Evolutionary conservation across 2,329 filamentous ascomycete species (phyloP).

Genomic region (Penicillium psychrosexuale): DNA sequence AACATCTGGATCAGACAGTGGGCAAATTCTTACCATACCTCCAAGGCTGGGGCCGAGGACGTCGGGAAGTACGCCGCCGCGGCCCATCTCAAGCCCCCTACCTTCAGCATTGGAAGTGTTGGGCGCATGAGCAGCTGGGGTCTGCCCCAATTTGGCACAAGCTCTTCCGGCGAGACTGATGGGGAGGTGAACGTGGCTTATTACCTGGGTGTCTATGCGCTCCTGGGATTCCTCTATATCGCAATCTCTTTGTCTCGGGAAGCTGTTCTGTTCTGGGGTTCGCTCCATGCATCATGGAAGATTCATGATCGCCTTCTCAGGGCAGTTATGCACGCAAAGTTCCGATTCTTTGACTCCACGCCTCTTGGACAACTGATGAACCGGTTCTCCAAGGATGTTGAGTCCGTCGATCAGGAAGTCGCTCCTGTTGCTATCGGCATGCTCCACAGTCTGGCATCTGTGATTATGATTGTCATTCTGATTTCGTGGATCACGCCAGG

Average conservation of each 20-base stretch:
- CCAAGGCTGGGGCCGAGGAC: constrained; percentile 33
- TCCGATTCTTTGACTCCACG: constrained; percentile 96
- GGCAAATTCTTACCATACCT: constrained; percentile 78
- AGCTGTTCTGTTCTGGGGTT: constrained; percentile 86
- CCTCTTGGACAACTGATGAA: constrained; percentile 97
- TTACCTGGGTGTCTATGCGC: constrained; percentile 78
- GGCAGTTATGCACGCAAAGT: constrained; percentile 80
- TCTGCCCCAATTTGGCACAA: constrained; percentile 28
- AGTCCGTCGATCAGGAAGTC: constrained; percentile 92
- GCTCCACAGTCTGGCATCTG: constrained; percentile 62
- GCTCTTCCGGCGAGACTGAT: constrained; percentile 16
- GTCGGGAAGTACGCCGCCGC: constrained; percentile 43
- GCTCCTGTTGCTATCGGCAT: constrained; percentile 82
- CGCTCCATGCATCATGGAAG: constrained; percentile 78
- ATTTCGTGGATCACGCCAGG: constrained; percentile 87
- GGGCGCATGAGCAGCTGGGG: constrained; percentile 33
- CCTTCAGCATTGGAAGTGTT: constrained; percentile 37
- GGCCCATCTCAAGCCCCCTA: constrained; percentile 36
- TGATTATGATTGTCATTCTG: constrained; percentile 80
- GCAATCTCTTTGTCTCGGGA: constrained; percentile 79
- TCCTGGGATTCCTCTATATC: constrained; percentile 74
- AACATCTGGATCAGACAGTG: constrained; percentile 94
- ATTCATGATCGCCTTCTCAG: constrained; percentile 77
- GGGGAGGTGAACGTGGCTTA: constrained; percentile 72
- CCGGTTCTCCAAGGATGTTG: constrained; percentile 95